These are phyloP conservation scores for Fonticula alba DNA, from an alignment of 78 protist genomes.

Conservation along the genomic window DNA sequence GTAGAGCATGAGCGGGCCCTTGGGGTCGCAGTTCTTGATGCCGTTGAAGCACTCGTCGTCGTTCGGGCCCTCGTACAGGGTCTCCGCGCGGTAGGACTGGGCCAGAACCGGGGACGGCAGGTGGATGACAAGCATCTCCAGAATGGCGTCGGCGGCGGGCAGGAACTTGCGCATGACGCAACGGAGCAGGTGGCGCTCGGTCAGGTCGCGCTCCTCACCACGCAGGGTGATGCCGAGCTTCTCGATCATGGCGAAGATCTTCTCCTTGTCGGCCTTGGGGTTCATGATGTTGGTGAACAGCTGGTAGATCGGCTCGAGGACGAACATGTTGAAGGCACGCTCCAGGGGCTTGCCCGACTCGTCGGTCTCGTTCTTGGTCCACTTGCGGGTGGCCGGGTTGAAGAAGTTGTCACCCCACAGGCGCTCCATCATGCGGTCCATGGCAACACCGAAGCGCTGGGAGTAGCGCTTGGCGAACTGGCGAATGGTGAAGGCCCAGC, in stretches of 20 bases:
- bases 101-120: conserved; percentile 93
- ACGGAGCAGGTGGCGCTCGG: conserved; percentile 78
- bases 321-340: conserved; percentile 88
- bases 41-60: conserved; percentile 68
- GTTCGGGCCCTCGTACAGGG: conserved; percentile 84
- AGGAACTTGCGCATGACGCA: conserved; percentile 84
- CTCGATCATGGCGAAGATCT: conserved; percentile 19
- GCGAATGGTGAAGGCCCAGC: conserved; percentile 96
- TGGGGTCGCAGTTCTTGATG: conserved; percentile 69
- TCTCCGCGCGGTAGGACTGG: conserved; percentile 84
- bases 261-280: conserved; percentile 51
- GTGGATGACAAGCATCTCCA: conserved; percentile 85
- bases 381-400: conserved; percentile 71
- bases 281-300: conserved; percentile 69
- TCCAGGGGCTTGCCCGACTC: conserved; percentile 38
- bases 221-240: conserved; percentile 47
- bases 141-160: conserved; percentile 93
- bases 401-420: conserved; percentile 98
- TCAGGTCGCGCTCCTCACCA: conserved; percentile 58
- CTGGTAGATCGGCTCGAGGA: conserved; percentile 87
- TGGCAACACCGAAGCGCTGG: conserved; percentile 29
- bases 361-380: conserved; percentile 29
- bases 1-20: conserved; percentile 95
- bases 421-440: conserved; percentile 49
- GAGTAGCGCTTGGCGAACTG: conserved; percentile 70